Evolutionary conservation across 257 asterid genomes (phyloP).

Genomic region (Lycium barbarum): DNA sequence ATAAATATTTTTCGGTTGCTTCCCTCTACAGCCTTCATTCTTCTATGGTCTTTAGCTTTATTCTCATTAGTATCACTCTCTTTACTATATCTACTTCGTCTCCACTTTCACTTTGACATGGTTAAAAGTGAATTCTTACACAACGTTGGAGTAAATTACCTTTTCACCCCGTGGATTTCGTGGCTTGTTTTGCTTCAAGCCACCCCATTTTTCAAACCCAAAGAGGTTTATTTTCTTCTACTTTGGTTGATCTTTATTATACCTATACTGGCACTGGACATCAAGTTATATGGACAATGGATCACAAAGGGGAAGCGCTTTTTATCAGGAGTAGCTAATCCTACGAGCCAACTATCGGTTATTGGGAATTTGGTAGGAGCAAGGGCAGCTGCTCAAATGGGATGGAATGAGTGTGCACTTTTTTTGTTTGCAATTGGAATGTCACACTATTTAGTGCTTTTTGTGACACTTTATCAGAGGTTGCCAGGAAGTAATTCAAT

Average conservation of each 20-base stretch:
- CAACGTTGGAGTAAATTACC: slow-evolving; percentile 69
- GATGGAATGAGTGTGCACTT: slow-evolving; percentile 55
- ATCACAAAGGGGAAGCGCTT: slow-evolving; percentile 60
- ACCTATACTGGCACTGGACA: no score
- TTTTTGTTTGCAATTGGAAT: slow-evolving; percentile 60
- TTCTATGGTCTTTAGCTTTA: slow-evolving; percentile 50
- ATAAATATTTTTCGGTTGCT: no score
- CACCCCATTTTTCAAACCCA: slow-evolving; percentile 51
- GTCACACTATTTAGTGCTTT: slow-evolving; percentile 71
- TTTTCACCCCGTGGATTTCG: slow-evolving; percentile 73
- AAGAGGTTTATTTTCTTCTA: not conserved
- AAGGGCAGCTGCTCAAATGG: slow-evolving; percentile 74
- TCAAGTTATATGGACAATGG: slow-evolving; percentile 65
- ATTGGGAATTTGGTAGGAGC: slow-evolving; percentile 67
- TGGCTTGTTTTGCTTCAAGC: slow-evolving; percentile 68
- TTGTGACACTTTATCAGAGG: slow-evolving; percentile 69
- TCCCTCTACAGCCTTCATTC: not conserved
- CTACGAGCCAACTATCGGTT: slow-evolving; percentile 65
- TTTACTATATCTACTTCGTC: slow-evolving; percentile 46
- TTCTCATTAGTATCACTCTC: slow-evolving; percentile 49
- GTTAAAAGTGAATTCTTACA: slow-evolving; percentile 59
- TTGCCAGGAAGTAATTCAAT: slow-evolving; percentile 52
- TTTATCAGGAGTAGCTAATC: slow-evolving; percentile 62
- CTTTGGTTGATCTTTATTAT: no score
- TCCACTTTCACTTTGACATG: slow-evolving; percentile 48